Evolutionary conservation across 2,329 filamentous ascomycete genomes (phyloP), one percentile per base, ranked within the genome.

Genomic region (Epichloe coenophiala): DNA sequence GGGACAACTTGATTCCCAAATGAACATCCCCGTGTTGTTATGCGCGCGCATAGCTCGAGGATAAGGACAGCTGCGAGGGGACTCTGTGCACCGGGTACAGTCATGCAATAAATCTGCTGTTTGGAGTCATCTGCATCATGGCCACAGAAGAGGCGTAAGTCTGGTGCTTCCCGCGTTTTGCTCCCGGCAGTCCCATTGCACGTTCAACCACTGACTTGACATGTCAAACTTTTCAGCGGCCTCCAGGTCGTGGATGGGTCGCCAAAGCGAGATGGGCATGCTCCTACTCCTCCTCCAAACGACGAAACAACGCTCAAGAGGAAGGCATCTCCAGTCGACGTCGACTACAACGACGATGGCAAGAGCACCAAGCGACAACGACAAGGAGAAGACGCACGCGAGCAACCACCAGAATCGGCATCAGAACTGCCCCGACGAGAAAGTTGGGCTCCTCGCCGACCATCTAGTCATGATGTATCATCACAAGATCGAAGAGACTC

Each of bases 241-340:
- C 31, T 47, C 31, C 47, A 19, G 36, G 36, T 21, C 35, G 23
- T 21, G 40, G 41, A 27, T 31, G 45, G 21, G 15, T 15, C 43
- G 23, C 50, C 45, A 37, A 51, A 45, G 37, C 33, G 35, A 17
- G 31, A 47, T 4, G 43, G 36, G 15, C 3, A 21, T 45, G 2
- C 41, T 35, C 8, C n/a, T n/a, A 7, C n/a, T 17, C 15, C 11
- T 7, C 15, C n/a, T 12, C 15, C 38, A n/a, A 36, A 31, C 27
- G 23, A 40, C 3, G 53, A 52, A 0, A 56, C 58, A 7, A 27
- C 21, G 2, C 51, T 59, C 3, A 68, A 67, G 52, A 58, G 65
- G 51, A 67, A 64, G 43, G 61, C 56, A 7, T 60, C 60, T 11
- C 46, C 51, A 8, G 17, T 45, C 33, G 57, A 50, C 38, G 57